Evolutionary conservation across 306 rosid genomes (phyloP).

Genomic region (Lupinus albus): DNA sequence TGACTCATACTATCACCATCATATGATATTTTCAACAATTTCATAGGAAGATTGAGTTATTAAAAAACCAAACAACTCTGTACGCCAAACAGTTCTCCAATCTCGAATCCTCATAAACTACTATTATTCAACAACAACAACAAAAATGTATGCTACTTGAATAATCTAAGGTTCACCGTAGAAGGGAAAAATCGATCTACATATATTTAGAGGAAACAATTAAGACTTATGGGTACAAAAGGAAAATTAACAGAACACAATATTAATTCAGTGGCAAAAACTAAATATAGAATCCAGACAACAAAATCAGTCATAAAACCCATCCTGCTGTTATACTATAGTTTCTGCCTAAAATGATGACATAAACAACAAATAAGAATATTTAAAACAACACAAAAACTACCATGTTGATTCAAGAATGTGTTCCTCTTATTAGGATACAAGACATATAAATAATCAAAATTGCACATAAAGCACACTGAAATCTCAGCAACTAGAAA

Average conservation of each 20-base stretch:
- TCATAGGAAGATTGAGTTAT: background rate
- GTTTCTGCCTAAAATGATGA: slow-evolving; percentile 21
- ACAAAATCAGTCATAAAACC: background rate
- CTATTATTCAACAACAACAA: no score
- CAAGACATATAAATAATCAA: slow-evolving; percentile 4
- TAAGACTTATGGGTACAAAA: slow-evolving; percentile 9
- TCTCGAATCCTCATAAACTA: no score
- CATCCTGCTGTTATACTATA: background rate
- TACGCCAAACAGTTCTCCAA: no score
- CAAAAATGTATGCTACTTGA: background rate
- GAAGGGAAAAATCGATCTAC: background rate
- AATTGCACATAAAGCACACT: background rate
- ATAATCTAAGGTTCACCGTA: slow-evolving; percentile 1
- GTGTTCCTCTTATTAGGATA: slow-evolving; percentile 6
- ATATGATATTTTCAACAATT: no score
- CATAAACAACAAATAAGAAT: slow-evolving; percentile 26
- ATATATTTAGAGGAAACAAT: slow-evolving; percentile 1
- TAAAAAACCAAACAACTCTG: background rate
- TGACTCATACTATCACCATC: slow-evolving; percentile 2
- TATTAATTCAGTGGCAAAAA: background rate
- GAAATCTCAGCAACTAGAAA: slow-evolving; percentile 14
- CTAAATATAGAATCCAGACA: background rate
- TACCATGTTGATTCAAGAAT: slow-evolving; percentile 1
- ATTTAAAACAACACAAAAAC: background rate
- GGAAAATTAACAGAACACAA: slow-evolving; percentile 27